phyloP scores from a whole-genome alignment of 1,284 basidiomycete genomes.

The Trametes versicolor region DNA sequence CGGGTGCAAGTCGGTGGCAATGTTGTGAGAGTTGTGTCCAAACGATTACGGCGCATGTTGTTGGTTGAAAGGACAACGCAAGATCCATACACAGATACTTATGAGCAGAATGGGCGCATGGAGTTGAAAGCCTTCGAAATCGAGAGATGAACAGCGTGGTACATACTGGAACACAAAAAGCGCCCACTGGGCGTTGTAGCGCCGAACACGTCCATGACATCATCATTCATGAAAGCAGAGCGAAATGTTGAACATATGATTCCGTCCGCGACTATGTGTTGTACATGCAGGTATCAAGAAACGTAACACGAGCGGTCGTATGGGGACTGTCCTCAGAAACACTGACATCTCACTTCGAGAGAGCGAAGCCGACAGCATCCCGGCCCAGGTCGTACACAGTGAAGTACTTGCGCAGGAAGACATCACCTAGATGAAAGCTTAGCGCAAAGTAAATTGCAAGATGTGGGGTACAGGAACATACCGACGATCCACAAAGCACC shows the following conservation, averaged over 20 bases:
- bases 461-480: conserved; percentile 48
- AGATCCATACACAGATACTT: no score
- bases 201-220: conserved; percentile 16
- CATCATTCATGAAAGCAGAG: conserved; percentile 2
- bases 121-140: no score
- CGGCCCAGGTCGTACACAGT: conserved; percentile 93
- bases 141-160: no score
- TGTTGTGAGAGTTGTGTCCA: conserved; percentile 6
- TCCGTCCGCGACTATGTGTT: conserved; percentile 22
- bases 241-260: conserved; percentile 7
- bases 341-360: conserved; percentile 20
- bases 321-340: neutral
- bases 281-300: conserved; percentile 35
- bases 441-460: conserved; percentile 1
- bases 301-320: conserved; percentile 5
- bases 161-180: no score
- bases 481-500: conserved; percentile 95
- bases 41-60: conserved; percentile 3
- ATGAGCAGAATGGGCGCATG: no score
- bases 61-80: no score
- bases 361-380: conserved; percentile 90
- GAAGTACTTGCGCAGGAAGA: conserved; percentile 91
- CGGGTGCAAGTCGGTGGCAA: conserved; percentile 11
- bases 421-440: conserved; percentile 64
- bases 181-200: neutral